phyloP scores from a whole-genome alignment of 2,329 filamentous ascomycete genomes.

The Penicillium sclerotigenum region DNA sequence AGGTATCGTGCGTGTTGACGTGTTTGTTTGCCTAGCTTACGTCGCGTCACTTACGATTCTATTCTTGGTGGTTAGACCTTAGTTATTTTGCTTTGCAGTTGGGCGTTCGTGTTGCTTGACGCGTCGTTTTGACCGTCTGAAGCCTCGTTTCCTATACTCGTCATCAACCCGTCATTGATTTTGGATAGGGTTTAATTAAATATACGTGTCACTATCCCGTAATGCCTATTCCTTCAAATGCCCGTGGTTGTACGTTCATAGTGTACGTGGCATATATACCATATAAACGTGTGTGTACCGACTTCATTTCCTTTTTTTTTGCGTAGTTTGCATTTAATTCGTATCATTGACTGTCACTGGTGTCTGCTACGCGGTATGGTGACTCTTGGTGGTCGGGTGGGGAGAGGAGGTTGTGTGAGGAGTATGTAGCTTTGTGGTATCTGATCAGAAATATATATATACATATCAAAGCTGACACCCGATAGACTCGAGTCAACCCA shows the following conservation, averaged over 20 bases:
- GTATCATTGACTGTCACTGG: neutral
- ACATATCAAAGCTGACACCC: neutral
- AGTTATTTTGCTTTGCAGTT: too few species aligned
- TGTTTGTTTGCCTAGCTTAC: neutral
- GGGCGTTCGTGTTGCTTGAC: too few species aligned
- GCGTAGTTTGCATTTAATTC: neutral
- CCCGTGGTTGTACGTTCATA: too few species aligned
- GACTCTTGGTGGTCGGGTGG: neutral
- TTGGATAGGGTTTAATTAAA: neutral
- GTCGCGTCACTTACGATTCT: too few species aligned
- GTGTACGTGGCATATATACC: neutral
- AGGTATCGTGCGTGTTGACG: neutral
- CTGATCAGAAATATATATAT: too few species aligned
- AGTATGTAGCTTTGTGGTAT: too few species aligned
- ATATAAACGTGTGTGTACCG: neutral
- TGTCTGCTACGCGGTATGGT: accelerated
- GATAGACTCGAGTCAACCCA: neutral
- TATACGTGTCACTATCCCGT: neutral
- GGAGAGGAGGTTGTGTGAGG: too few species aligned
- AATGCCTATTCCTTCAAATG: neutral
- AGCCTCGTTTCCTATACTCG: neutral
- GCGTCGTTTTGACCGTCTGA: neutral
- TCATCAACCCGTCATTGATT: neutral
- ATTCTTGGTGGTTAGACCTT: neutral
- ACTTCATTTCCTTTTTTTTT: too few species aligned